A percentile compares a stretch with the other conserved stretches of the same genome.
phyloP scores from a whole-genome alignment of 495 filamentous ascomycete species.

The Penicillium odoratum region DNA sequence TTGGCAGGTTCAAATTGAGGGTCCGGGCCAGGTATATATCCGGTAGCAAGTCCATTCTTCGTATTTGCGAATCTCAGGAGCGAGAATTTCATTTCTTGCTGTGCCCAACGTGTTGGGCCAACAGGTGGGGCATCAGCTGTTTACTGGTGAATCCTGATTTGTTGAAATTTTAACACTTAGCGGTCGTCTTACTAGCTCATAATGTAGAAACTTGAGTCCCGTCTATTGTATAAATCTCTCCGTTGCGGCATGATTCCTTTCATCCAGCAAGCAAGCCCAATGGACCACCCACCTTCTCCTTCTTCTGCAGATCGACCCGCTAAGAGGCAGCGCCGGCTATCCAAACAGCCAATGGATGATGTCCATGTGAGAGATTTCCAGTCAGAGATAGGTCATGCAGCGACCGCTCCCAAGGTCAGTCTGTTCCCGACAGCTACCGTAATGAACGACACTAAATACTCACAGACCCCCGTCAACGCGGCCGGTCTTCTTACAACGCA shows the following conservation, averaged over 20 bases:
- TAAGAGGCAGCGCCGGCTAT: background rate
- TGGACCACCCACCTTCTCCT: background rate
- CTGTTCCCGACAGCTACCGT: background rate
- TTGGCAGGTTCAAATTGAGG: too few relatives aligned
- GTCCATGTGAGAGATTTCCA: background rate
- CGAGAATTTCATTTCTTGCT: background rate
- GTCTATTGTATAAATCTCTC: background rate
- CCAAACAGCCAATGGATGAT: background rate
- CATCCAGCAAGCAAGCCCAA: background rate
- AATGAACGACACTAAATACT: background rate
- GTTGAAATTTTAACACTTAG: background rate
- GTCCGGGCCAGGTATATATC: too few relatives aligned
- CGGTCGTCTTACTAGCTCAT: background rate
- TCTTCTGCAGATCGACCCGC: background rate
- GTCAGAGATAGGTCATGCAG: background rate
- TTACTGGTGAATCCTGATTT: background rate
- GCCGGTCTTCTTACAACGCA: background rate
- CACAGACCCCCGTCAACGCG: background rate
- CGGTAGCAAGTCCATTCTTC: too few relatives aligned
- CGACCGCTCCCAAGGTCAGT: background rate
- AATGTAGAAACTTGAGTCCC: background rate
- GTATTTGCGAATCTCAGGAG: background rate
- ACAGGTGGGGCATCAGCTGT: background rate
- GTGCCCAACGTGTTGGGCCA: background rate
- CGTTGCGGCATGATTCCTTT: background rate